Evolutionary conservation across 257 asterid species (phyloP).

Genomic region (Fraxinus quadrangulata): DNA sequence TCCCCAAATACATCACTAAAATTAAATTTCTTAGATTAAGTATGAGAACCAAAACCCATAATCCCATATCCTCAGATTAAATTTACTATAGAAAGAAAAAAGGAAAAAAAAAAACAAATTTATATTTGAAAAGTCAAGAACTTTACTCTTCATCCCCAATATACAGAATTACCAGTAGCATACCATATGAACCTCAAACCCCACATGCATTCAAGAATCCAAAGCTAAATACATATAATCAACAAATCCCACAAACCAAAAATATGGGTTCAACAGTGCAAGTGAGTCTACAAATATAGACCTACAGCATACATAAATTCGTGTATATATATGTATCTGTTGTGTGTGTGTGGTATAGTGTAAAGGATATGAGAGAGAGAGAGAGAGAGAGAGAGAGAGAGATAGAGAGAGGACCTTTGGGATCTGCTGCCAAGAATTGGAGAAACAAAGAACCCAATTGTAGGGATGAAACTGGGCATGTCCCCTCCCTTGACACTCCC

Average conservation of each 20-base stretch:
- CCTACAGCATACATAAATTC: background rate
- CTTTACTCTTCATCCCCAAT: background rate
- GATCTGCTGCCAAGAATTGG: conserved; percentile 68
- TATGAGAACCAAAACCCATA: background rate
- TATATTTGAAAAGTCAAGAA: background rate
- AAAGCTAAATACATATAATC: conserved; percentile 13
- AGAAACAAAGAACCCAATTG: conserved; percentile 74
- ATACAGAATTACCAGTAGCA: background rate
- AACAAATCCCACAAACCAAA: conserved; percentile 10
- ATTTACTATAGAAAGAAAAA: background rate
- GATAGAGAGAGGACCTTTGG: conserved; percentile 54
- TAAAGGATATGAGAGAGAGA: conserved; percentile 7
- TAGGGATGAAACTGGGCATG: conserved; percentile 92
- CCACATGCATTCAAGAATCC: background rate
- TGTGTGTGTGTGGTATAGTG: background rate
- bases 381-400: background rate
- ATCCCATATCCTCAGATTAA: background rate
- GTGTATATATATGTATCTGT: background rate
- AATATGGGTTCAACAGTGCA: background rate
- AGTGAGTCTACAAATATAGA: conserved; percentile 15
- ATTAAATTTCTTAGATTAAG: too few relatives aligned
- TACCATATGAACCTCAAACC: background rate
- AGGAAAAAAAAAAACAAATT: too few relatives aligned
- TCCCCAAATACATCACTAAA: background rate
- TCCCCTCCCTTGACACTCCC: conserved; percentile 53